Conservation (phyloP, 179 eudicot genomes). For the Kewa caespitosa region DNA sequence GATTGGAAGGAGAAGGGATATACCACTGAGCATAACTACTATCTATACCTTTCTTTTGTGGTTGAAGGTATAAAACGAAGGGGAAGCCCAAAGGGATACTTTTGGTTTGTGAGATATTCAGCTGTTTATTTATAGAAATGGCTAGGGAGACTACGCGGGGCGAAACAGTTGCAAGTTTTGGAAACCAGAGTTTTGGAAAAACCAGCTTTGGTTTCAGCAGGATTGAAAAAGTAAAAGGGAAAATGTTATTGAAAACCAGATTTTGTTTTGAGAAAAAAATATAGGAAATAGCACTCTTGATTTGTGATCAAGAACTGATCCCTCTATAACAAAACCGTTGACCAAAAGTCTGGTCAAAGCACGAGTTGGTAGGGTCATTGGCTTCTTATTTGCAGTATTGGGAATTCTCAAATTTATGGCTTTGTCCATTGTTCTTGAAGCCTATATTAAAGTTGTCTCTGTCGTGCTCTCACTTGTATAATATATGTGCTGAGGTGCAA, state of each 20-base stretch:
- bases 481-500: slow-evolving; percentile 28
- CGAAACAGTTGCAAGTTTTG: slow-evolving; percentile 30
- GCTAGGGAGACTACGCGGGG: slow-evolving; percentile 13
- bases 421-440: slow-evolving; percentile 24
- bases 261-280: no score
- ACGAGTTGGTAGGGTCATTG: slow-evolving; percentile 32
- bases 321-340: slow-evolving; percentile 28
- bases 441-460: background rate
- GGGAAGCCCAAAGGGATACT: background rate
- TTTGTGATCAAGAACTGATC: slow-evolving; percentile 6
- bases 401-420: slow-evolving; percentile 8
- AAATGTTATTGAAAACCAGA: slow-evolving; percentile 2
- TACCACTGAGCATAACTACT: slow-evolving; percentile 7
- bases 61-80: slow-evolving; percentile 23
- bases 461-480: slow-evolving; percentile 22
- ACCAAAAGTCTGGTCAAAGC: slow-evolving; percentile 33
- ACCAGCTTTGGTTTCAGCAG: slow-evolving; percentile 11
- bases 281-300: no score
- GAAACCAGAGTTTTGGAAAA: slow-evolving; percentile 22
- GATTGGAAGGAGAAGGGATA: background rate
- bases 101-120: slow-evolving; percentile 22
- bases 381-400: slow-evolving; percentile 18
- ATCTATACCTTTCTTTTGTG: slow-evolving; percentile 19
- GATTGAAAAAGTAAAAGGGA: no score
- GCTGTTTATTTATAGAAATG: slow-evolving; percentile 24